Conservation (phyloP, 371 early-diverging fungal genomes). For the Chytridiales sp. region DNA sequence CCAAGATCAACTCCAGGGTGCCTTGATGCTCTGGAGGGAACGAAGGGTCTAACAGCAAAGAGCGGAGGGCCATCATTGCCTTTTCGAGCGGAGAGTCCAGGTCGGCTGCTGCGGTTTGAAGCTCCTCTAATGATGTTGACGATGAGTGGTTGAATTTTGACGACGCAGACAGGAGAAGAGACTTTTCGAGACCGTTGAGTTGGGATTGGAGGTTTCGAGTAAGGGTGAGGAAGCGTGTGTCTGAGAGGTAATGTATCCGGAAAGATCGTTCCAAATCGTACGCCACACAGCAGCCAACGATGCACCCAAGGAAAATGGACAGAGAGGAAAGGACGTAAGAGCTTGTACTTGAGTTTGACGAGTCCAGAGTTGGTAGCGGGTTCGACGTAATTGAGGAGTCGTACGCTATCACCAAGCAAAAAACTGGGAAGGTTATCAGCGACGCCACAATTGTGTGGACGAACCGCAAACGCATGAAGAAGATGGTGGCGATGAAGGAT, state of each 20-base stretch:
- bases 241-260: slow-evolving; percentile 46
- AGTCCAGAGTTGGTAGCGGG: no score
- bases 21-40: slow-evolving; percentile 36
- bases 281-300: slow-evolving; percentile 38
- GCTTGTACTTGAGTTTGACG: no score
- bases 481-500: slow-evolving; percentile 38
- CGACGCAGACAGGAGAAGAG: slow-evolving; percentile 17
- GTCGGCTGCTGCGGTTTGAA: slow-evolving; percentile 43
- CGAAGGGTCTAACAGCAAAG: slow-evolving; percentile 39
- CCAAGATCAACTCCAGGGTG: slow-evolving; percentile 42
- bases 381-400: slow-evolving; percentile 3
- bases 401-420: slow-evolving; percentile 4
- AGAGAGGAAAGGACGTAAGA: slow-evolving; percentile 28
- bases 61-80: slow-evolving; percentile 39
- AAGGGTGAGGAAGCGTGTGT: slow-evolving; percentile 38
- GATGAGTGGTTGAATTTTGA: slow-evolving; percentile 2
- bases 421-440: slow-evolving; percentile 31
- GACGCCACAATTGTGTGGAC: slow-evolving; percentile 33
- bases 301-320: slow-evolving; percentile 33
- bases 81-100: slow-evolving; percentile 56
- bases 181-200: slow-evolving; percentile 38
- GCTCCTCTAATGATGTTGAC: no score
- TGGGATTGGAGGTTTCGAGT: slow-evolving; percentile 43
- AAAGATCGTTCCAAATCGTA: slow-evolving; percentile 41
- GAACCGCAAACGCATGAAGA: slow-evolving; percentile 45